Evolutionary conservation across 179 eudicot genomes (phyloP).

Genomic region (Sideroxylon spinosum): DNA sequence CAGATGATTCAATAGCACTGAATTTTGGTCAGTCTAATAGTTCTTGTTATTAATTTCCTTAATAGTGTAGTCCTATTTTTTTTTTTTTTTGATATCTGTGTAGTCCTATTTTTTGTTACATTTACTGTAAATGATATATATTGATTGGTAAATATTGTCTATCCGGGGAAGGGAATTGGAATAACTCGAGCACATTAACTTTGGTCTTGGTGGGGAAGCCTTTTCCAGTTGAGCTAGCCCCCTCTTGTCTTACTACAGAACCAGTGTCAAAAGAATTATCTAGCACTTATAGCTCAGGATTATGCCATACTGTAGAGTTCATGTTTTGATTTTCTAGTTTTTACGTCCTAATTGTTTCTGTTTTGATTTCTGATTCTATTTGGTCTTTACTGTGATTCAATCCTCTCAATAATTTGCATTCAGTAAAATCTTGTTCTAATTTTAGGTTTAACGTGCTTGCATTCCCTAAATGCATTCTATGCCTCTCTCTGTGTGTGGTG

Average conservation of each 20-base stretch:
- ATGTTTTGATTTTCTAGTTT: too few species aligned
- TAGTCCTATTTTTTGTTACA: not conserved
- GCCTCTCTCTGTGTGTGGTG: not conserved
- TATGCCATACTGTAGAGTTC: not conserved
- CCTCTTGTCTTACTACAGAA: not conserved
- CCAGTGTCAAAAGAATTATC: not conserved
- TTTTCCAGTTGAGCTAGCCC: too few species aligned
- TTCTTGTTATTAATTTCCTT: not conserved
- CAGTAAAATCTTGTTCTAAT: not conserved
- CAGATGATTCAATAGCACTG: not conserved
- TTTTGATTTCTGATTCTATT: not conserved
- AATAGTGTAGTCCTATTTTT: not conserved
- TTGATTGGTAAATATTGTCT: too few species aligned
- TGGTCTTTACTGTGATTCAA: not conserved
- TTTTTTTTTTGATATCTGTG: too few species aligned
- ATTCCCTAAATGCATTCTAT: not conserved
- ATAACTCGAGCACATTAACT: too few species aligned
- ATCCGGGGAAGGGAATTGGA: too few species aligned
- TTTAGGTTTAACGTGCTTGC: not conserved
- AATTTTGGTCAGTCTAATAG: not conserved
- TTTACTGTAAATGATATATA: too few species aligned
- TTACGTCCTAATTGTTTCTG: not conserved
- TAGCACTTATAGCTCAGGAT: not conserved
- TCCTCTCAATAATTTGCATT: slow-evolving; percentile 2
- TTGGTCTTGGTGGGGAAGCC: too few species aligned